Percentiles rank a stretch among this genome's conserved stretches.
Conservation (phyloP, 352 stramenopile genomes). For the Globisporangium spinosum region DNA sequence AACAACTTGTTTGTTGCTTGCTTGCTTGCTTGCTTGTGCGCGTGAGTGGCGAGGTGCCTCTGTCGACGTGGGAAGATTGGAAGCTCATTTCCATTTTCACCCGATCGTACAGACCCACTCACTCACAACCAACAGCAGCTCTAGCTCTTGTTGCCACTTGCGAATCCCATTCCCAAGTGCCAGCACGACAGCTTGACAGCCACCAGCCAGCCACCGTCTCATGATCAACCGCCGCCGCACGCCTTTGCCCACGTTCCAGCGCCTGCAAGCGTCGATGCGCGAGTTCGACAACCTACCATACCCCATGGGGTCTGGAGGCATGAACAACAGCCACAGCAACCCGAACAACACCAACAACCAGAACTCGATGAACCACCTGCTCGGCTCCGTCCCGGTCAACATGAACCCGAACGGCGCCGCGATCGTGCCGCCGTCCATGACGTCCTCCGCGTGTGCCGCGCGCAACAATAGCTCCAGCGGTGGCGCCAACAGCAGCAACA, state of each 20-base stretch:
- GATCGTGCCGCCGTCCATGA: conserved; percentile 5
- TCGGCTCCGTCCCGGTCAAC: neutral
- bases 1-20: neutral
- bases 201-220: conserved; percentile 9
- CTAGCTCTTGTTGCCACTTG: conserved; percentile 1
- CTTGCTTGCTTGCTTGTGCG: neutral
- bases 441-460: conserved; percentile 4
- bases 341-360: conserved; percentile 12
- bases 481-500: neutral
- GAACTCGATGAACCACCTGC: conserved; percentile 8
- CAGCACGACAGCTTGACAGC: neutral
- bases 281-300: conserved; percentile 35
- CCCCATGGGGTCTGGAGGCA: conserved; percentile 16
- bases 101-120: neutral
- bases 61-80: conserved; percentile 1
- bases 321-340: conserved; percentile 13
- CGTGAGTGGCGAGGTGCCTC: neutral
- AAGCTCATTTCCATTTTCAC: conserved; percentile 9
- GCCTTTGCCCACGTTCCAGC: conserved; percentile 43
- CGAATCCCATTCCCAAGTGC: neutral
- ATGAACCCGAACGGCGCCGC: conserved; percentile 13
- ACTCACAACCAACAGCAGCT: neutral
- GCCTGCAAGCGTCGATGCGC: conserved; percentile 44
- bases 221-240: conserved; percentile 45
- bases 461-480: neutral